Percentiles rank a stretch among this genome's conserved stretches.
phyloP scores from a whole-genome alignment of 176 grass and related monocot genomes.

The Bolboschoenus planiculmis region DNA sequence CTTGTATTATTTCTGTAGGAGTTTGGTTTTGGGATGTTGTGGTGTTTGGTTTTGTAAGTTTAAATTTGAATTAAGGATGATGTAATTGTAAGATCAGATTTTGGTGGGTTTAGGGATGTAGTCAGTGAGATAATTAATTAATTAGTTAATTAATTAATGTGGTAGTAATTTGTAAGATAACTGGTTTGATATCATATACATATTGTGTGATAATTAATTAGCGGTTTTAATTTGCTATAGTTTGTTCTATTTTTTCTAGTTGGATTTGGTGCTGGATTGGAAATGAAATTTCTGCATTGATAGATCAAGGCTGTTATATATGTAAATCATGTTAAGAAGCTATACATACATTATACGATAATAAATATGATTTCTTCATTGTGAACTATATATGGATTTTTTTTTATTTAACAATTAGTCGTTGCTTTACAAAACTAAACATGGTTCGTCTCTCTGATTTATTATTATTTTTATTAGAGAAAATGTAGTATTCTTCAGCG shows the following conservation, averaged over 20 bases:
- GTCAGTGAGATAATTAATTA: neutral
- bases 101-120: neutral
- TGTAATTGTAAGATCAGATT: neutral
- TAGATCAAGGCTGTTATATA: neutral
- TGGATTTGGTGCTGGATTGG: neutral
- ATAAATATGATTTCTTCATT: too few relatives aligned
- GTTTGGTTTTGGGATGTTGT: neutral
- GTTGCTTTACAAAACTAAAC: too few relatives aligned
- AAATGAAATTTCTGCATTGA: neutral
- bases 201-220: conserved; percentile 5
- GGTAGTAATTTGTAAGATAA: conserved; percentile 11
- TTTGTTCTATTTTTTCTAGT: neutral
- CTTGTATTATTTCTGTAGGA: neutral
- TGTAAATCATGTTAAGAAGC: too few relatives aligned
- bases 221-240: neutral
- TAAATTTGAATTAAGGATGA: neutral
- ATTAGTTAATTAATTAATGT: neutral
- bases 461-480: too few relatives aligned
- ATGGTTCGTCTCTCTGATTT: too few relatives aligned
- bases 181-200: neutral
- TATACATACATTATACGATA: too few relatives aligned
- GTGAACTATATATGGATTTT: too few relatives aligned
- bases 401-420: too few relatives aligned
- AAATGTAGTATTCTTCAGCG: too few relatives aligned
- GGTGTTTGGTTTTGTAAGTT: neutral